These are phyloP conservation scores for Fusarium ambrosium DNA, from an alignment of 2,329 filamentous ascomycete species.

Conservation along the genomic window DNA sequence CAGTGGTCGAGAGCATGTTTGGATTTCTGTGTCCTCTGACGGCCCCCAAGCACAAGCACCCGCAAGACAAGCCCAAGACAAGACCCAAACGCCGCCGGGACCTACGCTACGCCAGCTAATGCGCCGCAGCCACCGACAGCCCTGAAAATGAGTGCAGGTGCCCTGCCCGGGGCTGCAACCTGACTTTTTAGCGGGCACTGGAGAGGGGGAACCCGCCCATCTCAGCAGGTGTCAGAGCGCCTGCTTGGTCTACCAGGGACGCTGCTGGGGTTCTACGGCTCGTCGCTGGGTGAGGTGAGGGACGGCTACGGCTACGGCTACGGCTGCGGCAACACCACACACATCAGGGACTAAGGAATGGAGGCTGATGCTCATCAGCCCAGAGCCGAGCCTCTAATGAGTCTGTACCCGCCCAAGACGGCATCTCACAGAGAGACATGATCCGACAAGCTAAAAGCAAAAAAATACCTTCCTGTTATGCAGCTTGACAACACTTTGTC, in stretches of 20 bases:
- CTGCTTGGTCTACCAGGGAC: constrained; percentile 22
- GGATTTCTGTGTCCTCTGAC: not conserved
- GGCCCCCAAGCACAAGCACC: not conserved
- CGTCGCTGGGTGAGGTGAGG: constrained; percentile 10
- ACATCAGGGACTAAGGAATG: constrained; percentile 15
- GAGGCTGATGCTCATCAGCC: constrained; percentile 32
- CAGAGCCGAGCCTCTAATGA: constrained; percentile 14
- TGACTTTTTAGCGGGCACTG: not conserved
- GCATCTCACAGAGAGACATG: constrained; percentile 3
- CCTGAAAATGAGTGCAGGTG: not conserved
- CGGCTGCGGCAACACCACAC: constrained; percentile 6
- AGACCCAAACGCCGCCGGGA: not conserved
- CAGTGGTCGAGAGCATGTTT: constrained; percentile 15
- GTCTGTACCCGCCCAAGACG: not conserved
- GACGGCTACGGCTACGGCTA: not conserved
- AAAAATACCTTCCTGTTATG: not conserved
- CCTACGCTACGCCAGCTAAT: not conserved
- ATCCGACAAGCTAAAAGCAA: not conserved
- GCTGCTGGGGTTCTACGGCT: constrained; percentile 24
- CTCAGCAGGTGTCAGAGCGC: constrained; percentile 28
- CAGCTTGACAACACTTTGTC: not conserved
- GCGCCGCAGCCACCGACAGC: constrained; percentile 6
- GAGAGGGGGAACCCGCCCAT: not conserved
- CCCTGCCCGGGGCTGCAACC: not conserved
- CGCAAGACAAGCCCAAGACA: not conserved